Conservation (phyloP, 2,329 filamentous ascomycete genomes). For the Fusarium scirpi region DNA sequence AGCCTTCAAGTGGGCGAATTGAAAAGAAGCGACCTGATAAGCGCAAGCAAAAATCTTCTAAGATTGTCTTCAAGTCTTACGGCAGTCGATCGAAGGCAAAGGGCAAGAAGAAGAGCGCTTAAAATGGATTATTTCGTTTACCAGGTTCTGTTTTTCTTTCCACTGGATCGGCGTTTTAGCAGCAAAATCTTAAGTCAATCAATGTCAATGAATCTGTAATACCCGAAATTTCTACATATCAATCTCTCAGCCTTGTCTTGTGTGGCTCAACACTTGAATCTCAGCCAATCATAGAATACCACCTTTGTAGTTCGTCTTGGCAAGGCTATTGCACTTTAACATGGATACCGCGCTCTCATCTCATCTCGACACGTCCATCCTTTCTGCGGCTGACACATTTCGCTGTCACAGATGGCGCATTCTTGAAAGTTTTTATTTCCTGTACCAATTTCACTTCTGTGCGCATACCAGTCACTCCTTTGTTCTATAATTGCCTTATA, state of each 20-base stretch:
- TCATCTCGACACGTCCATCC: conserved; percentile 47
- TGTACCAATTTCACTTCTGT: conserved; percentile 4
- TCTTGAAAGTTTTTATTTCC: conserved; percentile 12
- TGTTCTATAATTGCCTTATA: conserved; percentile 9
- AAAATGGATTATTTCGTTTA: conserved; percentile 14
- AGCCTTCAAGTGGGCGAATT: conserved; percentile 54
- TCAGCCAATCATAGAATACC: conserved; percentile 37
- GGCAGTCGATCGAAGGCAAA: conserved; percentile 62
- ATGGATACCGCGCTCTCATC: conserved; percentile 27
- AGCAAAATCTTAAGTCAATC: conserved; percentile 47
- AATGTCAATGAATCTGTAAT: conserved; percentile 45
- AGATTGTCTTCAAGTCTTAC: conserved; percentile 71
- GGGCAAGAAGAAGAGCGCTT: conserved; percentile 57
- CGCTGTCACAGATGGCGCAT: conserved; percentile 34
- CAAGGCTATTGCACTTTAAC: conserved; percentile 38
- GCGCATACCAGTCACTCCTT: conserved; percentile 29
- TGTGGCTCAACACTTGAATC: conserved; percentile 40
- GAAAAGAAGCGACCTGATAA: conserved; percentile 68
- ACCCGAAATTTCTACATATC: conserved; percentile 37
- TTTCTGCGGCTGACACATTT: conserved; percentile 26
- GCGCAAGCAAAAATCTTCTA: conserved; percentile 65
- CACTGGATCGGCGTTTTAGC: conserved; percentile 35
- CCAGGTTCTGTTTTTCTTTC: conserved; percentile 29
- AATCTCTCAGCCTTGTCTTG: conserved; percentile 46
- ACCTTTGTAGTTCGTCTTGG: conserved; percentile 44